Base-by-base conservation (phyloP, 2,329 filamentous ascomycete species). In the Aspergillus sp. region DNA sequence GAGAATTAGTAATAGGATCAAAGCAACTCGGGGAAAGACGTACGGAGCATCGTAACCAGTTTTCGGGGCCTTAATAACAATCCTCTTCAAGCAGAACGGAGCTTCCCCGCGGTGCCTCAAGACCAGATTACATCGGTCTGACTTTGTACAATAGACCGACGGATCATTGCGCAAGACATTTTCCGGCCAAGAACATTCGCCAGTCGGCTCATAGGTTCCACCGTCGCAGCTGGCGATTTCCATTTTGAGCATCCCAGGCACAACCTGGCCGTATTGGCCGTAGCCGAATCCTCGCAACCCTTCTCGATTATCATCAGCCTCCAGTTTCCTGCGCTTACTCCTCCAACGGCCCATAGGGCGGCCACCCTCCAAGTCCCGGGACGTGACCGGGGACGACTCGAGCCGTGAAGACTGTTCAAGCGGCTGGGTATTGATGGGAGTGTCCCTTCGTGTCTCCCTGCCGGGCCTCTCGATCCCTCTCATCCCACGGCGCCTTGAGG, bases 211-310 rank as follows among this genome's bases (percentile, higher is more conserved):
- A 47, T 72, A 74, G 37, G 69, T 67, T 26, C 88, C 86, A 25
- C 86, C 86, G 56, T 95, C 88, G 52, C 86, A 95, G 66, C 80
- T 91, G 30, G 84, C 73, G 41, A 95, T 78, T 53, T 94, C 83
- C 83, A 95, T 86, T 40, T 73, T 80, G 49, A 95, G 64, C 42
- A 75, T 72, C 3, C 86, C 88, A 0, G 85, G 75, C 39, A 91
- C 82, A 11, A 93, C 82, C 59, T 94, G 88, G 12, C 88, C 89
- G 55, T 81, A 86, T 48, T 78, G 79, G 14, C 88, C 89, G 55
- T 95, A 96, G 41, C 74, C 79, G 53, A 88, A 84, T 2, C 70
- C 74, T 38, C 50, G 53, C n/a, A 53, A 44, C 3, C 56, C 60
- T 38, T 64, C 57, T 15, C 67, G 59, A 10, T 67, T 58, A 29